Evolutionary conservation across 257 asterid species (phyloP).

Genomic region (Lycium ferocissimum): DNA sequence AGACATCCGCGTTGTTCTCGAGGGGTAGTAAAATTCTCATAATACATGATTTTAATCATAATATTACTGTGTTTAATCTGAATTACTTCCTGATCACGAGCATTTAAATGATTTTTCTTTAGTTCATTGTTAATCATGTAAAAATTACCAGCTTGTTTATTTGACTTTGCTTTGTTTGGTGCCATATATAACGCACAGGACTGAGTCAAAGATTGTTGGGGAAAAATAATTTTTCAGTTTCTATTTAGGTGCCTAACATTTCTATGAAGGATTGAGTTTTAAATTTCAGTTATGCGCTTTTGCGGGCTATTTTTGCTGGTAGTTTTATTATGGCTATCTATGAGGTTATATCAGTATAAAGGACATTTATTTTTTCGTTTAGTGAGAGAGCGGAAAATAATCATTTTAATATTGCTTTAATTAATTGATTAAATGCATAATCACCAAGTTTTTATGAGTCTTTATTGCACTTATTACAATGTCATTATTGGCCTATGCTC

Average conservation of each 20-base stretch:
- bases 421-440: constrained; percentile 21
- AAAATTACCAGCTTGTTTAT: neutral
- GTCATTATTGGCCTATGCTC: neutral
- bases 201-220: neutral
- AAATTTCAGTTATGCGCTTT: constrained; percentile 34
- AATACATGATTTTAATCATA: neutral
- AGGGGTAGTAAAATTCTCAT: neutral
- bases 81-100: neutral
- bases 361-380: neutral
- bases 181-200: neutral
- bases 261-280: constrained; percentile 33
- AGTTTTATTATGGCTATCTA: neutral
- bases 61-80: neutral
- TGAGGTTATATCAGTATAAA: neutral
- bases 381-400: neutral
- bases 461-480: constrained; percentile 18
- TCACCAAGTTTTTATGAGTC: neutral
- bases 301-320: neutral
- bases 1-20: neutral
- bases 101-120: neutral
- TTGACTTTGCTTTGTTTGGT: no score
- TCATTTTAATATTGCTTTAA: neutral
- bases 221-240: neutral
- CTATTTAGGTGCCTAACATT: constrained; percentile 39
- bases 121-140: neutral